Evolutionary conservation across 768 basidiomycete species (phyloP).

Genomic region (Suillus sp.): DNA sequence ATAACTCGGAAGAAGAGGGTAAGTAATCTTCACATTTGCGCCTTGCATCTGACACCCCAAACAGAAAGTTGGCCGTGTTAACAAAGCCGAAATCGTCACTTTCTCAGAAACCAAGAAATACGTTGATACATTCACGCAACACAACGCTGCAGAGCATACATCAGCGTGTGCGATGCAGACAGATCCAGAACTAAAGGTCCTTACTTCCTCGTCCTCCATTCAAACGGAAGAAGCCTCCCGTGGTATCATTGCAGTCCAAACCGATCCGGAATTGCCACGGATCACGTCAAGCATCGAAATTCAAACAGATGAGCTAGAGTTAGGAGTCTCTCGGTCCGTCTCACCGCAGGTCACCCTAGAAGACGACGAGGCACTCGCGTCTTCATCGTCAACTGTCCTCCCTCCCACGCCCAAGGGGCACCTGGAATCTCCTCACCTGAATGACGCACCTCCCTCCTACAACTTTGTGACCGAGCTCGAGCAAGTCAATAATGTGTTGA

Average conservation of each 20-base stretch:
- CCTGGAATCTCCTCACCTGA: constrained; percentile 26
- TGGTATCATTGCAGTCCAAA: constrained; percentile 39
- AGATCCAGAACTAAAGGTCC: constrained; percentile 53
- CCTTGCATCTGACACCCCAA: constrained; percentile 13
- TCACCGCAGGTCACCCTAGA: constrained; percentile 40
- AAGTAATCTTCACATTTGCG: constrained; percentile 18
- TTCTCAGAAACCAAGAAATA: constrained; percentile 74
- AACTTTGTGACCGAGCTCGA: constrained; percentile 52
- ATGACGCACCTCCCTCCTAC: constrained; percentile 77
- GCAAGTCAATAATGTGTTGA: constrained; percentile 57
- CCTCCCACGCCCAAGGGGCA: constrained; percentile 68
- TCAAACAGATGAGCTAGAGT: constrained; percentile 52
- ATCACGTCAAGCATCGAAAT: constrained; percentile 55
- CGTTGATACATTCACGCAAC: constrained; percentile 71
- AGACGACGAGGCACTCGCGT: constrained; percentile 59
- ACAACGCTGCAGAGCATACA: constrained; percentile 58
- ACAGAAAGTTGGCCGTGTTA: constrained; percentile 70
- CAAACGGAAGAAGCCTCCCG: constrained; percentile 52
- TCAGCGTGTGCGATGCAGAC: constrained; percentile 58
- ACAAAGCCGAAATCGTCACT: constrained; percentile 44
- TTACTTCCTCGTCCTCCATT: constrained; percentile 47
- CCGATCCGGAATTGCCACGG: constrained; percentile 38
- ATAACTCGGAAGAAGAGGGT: constrained; percentile 84
- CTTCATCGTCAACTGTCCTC: constrained; percentile 72
- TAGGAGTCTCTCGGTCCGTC: constrained; percentile 42